Conservation (phyloP, 345 rosid genomes). For the Populus davidiana region DNA sequence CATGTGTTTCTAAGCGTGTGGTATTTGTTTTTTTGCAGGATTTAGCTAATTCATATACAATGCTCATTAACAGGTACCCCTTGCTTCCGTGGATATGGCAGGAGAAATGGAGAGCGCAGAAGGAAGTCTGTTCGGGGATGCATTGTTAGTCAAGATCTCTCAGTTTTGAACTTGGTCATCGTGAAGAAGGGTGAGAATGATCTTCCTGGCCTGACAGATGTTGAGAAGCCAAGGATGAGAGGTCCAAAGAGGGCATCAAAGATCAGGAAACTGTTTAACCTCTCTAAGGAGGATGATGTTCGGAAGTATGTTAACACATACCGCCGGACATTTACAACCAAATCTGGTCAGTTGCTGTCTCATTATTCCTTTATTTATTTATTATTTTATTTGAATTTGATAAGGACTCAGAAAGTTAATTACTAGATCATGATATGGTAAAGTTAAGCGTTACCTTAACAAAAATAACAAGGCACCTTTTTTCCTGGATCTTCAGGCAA, state of each 20-base stretch:
- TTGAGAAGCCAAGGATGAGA: constrained; percentile 77
- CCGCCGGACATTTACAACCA: constrained; percentile 70
- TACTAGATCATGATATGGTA: background rate
- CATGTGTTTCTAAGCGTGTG: background rate
- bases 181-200: constrained; percentile 81
- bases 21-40: background rate
- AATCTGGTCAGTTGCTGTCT: constrained; percentile 45
- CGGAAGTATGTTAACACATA: constrained; percentile 77
- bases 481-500: constrained; percentile 18
- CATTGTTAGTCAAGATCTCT: constrained; percentile 75
- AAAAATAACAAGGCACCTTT: background rate
- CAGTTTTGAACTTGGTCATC: constrained; percentile 75
- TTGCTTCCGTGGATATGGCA: constrained; percentile 78
- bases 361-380: background rate
- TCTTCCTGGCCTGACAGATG: constrained; percentile 72
- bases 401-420: background rate
- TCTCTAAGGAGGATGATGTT: constrained; percentile 75
- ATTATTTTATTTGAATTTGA: background rate
- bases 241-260: constrained; percentile 86
- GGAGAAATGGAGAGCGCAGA: constrained; percentile 74
- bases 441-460: background rate
- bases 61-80: constrained; percentile 51
- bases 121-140: constrained; percentile 94
- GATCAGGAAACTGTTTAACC: constrained; percentile 74
- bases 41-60: background rate